Evolutionary conservation across 305 asterid species (phyloP).

Genomic region (Solanum hybrid): DNA sequence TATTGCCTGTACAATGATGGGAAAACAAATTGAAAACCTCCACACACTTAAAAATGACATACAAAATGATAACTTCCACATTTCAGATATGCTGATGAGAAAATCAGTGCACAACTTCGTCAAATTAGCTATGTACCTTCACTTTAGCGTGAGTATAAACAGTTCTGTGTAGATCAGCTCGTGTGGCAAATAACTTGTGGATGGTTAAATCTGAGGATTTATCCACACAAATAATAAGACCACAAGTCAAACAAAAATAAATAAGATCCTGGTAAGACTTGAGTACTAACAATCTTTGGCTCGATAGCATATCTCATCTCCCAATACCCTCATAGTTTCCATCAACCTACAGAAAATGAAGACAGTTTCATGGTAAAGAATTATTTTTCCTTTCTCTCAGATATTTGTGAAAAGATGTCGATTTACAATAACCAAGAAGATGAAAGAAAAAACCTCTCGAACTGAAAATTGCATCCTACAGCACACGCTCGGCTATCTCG

Average conservation of each 20-base stretch:
- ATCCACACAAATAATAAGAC: constrained; percentile 5
- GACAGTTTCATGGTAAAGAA: constrained; percentile 4
- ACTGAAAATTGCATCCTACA: constrained; percentile 85
- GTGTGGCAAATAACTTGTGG: constrained; percentile 79
- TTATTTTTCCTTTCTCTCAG: not conserved
- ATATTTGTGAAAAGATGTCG: not conserved
- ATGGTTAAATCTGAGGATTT: constrained; percentile 61
- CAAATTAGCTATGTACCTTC: constrained; percentile 38
- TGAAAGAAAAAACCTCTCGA: constrained; percentile 42
- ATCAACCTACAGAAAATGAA: constrained; percentile 44
- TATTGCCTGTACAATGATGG: constrained; percentile 46
- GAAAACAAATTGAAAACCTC: not conserved
- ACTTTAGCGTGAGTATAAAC: constrained; percentile 92
- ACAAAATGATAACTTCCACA: constrained; percentile 1
- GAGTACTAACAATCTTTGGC: constrained; percentile 66
- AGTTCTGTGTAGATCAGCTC: constrained; percentile 87
- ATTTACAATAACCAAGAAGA: constrained; percentile 3
- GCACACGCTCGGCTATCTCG: constrained; percentile 92
- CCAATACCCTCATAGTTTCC: constrained; percentile 91
- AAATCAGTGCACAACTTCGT: not conserved
- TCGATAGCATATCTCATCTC: constrained; percentile 85
- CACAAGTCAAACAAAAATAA: not conserved
- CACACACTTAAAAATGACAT: not conserved
- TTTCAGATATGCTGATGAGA: constrained; percentile 4
- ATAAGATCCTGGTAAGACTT: not conserved